Conservation (phyloP, 1,284 basidiomycete species). For the Naganishia albida region DNA sequence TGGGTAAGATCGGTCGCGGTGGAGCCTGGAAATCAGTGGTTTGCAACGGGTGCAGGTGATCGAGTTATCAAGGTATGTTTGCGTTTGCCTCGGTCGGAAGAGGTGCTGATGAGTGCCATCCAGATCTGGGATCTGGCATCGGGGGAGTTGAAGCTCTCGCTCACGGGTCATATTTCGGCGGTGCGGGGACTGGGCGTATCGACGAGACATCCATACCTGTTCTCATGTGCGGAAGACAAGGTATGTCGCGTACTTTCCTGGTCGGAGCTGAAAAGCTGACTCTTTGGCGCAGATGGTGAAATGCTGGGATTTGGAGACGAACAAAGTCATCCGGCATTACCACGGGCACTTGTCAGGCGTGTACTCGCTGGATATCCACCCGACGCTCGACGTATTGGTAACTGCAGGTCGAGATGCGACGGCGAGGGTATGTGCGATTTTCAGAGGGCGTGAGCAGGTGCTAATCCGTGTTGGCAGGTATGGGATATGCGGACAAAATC, state of each 20-base stretch:
- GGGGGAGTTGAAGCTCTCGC: slow-evolving; percentile 88
- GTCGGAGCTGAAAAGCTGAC: neutral
- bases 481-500: slow-evolving; percentile 99
- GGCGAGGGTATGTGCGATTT: slow-evolving; percentile 65
- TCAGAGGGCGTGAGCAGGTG: neutral
- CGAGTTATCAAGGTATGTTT: slow-evolving; percentile 78
- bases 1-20: slow-evolving; percentile 98
- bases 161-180: slow-evolving; percentile 97
- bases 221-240: slow-evolving; percentile 97
- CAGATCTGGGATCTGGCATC: slow-evolving; percentile 96
- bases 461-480: slow-evolving; percentile 52
- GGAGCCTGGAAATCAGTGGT: slow-evolving; percentile 98
- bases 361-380: slow-evolving; percentile 84
- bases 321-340: slow-evolving; percentile 98
- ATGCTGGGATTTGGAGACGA: slow-evolving; percentile 98
- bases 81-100: neutral
- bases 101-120: neutral
- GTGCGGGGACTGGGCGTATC: slow-evolving; percentile 93
- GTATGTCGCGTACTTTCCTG: slow-evolving; percentile 53
- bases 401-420: slow-evolving; percentile 93
- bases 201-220: slow-evolving; percentile 90
- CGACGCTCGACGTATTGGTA: slow-evolving; percentile 91
- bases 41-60: slow-evolving; percentile 95
- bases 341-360: slow-evolving; percentile 97
- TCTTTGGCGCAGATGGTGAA: slow-evolving; percentile 79